Evolutionary conservation across 257 asterid genomes (phyloP).

Genomic region (Capsicum chinense): DNA sequence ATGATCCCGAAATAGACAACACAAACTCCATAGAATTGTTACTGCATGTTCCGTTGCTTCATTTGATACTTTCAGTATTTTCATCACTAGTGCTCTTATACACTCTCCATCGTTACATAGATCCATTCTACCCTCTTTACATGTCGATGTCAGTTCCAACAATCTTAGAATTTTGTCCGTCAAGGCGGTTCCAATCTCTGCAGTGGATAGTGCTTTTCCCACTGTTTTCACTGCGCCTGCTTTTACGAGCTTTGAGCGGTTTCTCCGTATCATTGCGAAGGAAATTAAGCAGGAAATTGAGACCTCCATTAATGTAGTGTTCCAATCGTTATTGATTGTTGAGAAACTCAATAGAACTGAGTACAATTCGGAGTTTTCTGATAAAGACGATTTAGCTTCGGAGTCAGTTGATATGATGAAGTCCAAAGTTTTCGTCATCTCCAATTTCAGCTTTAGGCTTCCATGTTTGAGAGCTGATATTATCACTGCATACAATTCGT

Average conservation of each 20-base stretch:
- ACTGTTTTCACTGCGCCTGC: constrained; percentile 56
- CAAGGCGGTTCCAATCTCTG: constrained; percentile 45
- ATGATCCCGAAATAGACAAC: constrained; percentile 68
- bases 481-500: constrained; percentile 38
- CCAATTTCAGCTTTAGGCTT: constrained; percentile 43
- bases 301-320: constrained; percentile 47
- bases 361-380: constrained; percentile 54
- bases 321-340: constrained; percentile 37
- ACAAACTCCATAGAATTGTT: constrained; percentile 76
- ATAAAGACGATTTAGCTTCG: constrained; percentile 35
- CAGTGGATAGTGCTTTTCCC: constrained; percentile 49
- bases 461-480: constrained; percentile 44
- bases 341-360: constrained; percentile 46
- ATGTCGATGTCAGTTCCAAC: constrained; percentile 55
- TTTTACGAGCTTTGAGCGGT: constrained; percentile 50
- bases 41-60: constrained; percentile 77
- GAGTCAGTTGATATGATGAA: constrained; percentile 30
- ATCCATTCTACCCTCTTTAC: constrained; percentile 69
- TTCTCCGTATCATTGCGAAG: constrained; percentile 42
- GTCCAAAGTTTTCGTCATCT: constrained; percentile 48
- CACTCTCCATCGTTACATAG: constrained; percentile 54
- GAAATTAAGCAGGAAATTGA: constrained; percentile 51
- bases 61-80: constrained; percentile 63
- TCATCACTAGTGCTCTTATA: constrained; percentile 57
- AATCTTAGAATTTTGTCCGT: constrained; percentile 63